Evolutionary conservation across 768 basidiomycete species (phyloP), one percentile per base, ranked within the genome.

Genomic region (Boletales sp.): DNA sequence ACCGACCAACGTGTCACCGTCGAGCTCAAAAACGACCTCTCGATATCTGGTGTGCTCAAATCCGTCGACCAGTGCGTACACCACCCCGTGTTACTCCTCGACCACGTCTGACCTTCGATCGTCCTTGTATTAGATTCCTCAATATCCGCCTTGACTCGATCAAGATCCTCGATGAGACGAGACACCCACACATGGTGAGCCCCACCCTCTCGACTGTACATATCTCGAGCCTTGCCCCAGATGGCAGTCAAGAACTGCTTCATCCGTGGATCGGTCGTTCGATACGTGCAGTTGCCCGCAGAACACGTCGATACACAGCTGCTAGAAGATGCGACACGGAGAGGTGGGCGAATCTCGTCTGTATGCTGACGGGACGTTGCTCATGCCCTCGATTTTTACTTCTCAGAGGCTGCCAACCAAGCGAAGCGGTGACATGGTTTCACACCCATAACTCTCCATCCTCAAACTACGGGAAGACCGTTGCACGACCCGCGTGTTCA

Each of bases 231-330:
- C 40, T 12, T 48, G 15, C 40, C 17, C 32, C 59, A 98, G 95
- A 94, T 97, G 85, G 94, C 95, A 0, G 94, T 99, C 38, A 95
- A 94, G 74, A 98, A 98, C 69, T 97, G 94, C 68, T 99, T 99
- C 66, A 99, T 99, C 60, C 87, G 97, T 38, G 97, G 97, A 55
- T 95, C 93, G 15, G 97, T 98, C 13, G 94, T 99, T 45, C 87
- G 97, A 57, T 99, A 99, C 62, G 97, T 98, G 17, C 91, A 95
- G 65, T 76, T 99, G 48, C 92, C 93, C 3, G 83, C 90, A 21
- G 86, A 90, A 55, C 88, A 89, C 53, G 92, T 99, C 51, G 97
- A 99, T 69, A 97, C 93, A 2, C 93, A 94, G 58, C 70, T 98
- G 45, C 68, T 99, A 36, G 95, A 99, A 71, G 95, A 99, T 67